phyloP scores from a whole-genome alignment of 2,329 filamentous ascomycete species.

The Incumbomyces lentus region DNA sequence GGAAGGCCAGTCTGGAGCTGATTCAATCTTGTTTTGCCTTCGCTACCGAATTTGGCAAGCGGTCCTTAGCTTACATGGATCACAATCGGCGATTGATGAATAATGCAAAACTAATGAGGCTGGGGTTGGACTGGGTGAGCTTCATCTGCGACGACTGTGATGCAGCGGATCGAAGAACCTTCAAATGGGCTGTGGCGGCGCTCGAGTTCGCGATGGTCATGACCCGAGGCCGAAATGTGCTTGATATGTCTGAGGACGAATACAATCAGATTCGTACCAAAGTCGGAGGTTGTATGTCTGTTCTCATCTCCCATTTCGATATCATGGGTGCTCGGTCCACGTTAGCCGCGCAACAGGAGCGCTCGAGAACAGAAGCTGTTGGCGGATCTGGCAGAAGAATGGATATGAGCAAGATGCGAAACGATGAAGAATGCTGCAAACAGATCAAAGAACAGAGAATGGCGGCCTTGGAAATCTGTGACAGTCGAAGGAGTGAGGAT shows the following conservation, averaged over 20 bases:
- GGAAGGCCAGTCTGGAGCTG: constrained; percentile 82
- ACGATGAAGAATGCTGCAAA: constrained; percentile 75
- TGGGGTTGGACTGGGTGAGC: constrained; percentile 92
- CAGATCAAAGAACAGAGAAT: constrained; percentile 68
- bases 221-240: constrained; percentile 83
- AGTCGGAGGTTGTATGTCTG: constrained; percentile 92
- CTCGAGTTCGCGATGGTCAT: constrained; percentile 96
- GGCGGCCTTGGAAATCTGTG: constrained; percentile 62
- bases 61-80: constrained; percentile 91
- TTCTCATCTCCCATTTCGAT: constrained; percentile 96
- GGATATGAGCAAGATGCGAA: constrained; percentile 61
- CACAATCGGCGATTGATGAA: constrained; percentile 93
- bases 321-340: constrained; percentile 96
- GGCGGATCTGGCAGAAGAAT: constrained; percentile 61
- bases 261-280: constrained; percentile 74
- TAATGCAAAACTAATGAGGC: constrained; percentile 84
- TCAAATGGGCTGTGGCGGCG: constrained; percentile 91
- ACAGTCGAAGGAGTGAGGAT: constrained; percentile 65
- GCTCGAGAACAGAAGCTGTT: constrained; percentile 72
- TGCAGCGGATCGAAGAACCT: constrained; percentile 86
- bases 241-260: constrained; percentile 81
- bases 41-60: constrained; percentile 95
- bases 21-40: constrained; percentile 98
- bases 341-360: constrained; percentile 86
- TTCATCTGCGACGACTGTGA: constrained; percentile 97